These are phyloP conservation scores for Nothophytophthora sp. DNA, from an alignment of 352 stramenopile genomes.

Conservation along the genomic window DNA sequence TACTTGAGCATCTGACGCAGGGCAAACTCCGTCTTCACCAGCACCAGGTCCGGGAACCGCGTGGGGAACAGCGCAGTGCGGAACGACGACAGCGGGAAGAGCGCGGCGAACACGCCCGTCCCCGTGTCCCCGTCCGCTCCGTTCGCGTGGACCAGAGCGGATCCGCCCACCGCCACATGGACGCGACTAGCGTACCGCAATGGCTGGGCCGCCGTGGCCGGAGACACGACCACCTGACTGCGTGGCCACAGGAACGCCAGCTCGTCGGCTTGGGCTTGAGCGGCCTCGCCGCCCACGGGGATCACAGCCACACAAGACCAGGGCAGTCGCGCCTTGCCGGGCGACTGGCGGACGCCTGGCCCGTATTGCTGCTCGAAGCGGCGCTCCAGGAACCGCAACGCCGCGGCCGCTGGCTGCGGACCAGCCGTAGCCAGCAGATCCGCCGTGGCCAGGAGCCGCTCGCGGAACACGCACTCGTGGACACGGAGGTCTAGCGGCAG, in stretches of 20 bases:
- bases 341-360: conserved; percentile 22
- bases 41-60: conserved; percentile 58
- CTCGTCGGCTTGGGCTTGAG: conserved; percentile 32
- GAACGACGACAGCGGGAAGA: conserved; percentile 35
- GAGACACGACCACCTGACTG: conserved; percentile 46
- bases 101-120: conserved; percentile 33
- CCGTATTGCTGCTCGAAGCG: conserved; percentile 64
- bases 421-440: conserved; percentile 20
- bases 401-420: conserved; percentile 18
- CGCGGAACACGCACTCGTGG: conserved; percentile 67
- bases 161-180: conserved; percentile 36
- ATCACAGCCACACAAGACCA: conserved; percentile 71
- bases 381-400: conserved; percentile 54
- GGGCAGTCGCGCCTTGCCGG: conserved; percentile 38
- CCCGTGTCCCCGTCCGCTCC: conserved; percentile 9
- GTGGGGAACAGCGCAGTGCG: conserved; percentile 35
- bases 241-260: conserved; percentile 58
- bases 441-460: conserved; percentile 41
- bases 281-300: conserved; percentile 27
- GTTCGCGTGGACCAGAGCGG: conserved; percentile 15
- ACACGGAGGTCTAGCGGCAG: conserved; percentile 53
- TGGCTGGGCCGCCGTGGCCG: conserved; percentile 25
- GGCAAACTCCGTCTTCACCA: conserved; percentile 69
- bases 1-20: conserved; percentile 54
- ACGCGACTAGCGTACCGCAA: conserved; percentile 49